These are phyloP conservation scores for Candida silvicultrix DNA, from an alignment of 805 yeast species.

Conservation along the genomic window DNA sequence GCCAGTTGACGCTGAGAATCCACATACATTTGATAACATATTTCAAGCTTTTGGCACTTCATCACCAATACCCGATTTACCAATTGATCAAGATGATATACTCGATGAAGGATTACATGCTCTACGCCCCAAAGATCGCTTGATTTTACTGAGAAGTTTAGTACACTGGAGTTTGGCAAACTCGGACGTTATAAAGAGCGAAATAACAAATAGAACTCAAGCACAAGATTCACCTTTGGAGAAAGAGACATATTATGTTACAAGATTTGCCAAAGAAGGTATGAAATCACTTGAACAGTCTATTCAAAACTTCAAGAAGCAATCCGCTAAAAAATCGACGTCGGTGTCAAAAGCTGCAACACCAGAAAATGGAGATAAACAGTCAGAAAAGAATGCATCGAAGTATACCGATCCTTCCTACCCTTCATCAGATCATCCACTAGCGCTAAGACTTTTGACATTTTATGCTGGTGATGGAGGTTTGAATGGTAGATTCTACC, in stretches of 20 bases:
- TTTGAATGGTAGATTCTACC: slow-evolving; percentile 17
- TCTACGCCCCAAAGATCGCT: slow-evolving; percentile 16
- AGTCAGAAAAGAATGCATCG: slow-evolving; percentile 4
- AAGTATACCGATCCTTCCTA: slow-evolving; percentile 12
- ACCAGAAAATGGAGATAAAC: slow-evolving; percentile 4
- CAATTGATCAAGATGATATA: slow-evolving; percentile 16
- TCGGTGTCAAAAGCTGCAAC: slow-evolving; percentile 4
- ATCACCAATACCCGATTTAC: slow-evolving; percentile 12
- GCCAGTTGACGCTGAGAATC: slow-evolving; percentile 16
- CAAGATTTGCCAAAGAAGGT: slow-evolving; percentile 20
- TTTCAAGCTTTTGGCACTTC: slow-evolving; percentile 8
- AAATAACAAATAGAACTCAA: slow-evolving; percentile 7
- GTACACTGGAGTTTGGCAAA: slow-evolving; percentile 15
- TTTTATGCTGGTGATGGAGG: slow-evolving; percentile 24
- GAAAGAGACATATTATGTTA: slow-evolving; percentile 19
- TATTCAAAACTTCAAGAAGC: slow-evolving; percentile 3
- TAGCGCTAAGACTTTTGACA: slow-evolving; percentile 18
- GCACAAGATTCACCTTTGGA: slow-evolving; percentile 15
- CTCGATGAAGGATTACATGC: slow-evolving; percentile 12
- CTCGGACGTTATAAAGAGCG: slow-evolving; percentile 13
- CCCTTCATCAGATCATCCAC: slow-evolving; percentile 14
- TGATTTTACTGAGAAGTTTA: slow-evolving; percentile 16
- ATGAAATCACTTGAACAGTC: slow-evolving; percentile 13
- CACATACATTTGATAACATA: slow-evolving; percentile 12
- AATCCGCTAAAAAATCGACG: slow-evolving; percentile 4